Conservation (phyloP, 2,329 filamentous ascomycete species). For the Colletotrichum brevisporum region DNA sequence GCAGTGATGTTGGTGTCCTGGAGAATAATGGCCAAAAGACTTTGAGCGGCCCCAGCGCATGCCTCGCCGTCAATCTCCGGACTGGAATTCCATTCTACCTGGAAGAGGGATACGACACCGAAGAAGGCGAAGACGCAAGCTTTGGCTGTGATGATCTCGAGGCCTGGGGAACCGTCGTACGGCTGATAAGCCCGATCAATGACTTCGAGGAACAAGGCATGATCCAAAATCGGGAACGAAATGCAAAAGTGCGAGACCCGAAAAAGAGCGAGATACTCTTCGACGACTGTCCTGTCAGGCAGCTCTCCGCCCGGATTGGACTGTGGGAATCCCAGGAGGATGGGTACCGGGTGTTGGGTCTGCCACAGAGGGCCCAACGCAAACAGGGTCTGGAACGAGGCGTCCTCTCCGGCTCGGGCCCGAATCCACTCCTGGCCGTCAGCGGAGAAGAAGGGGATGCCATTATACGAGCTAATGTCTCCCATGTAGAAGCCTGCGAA, state of each 20-base stretch:
- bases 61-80: slow-evolving; percentile 55
- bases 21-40: slow-evolving; percentile 57
- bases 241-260: slow-evolving; percentile 54
- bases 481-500: slow-evolving; percentile 64
- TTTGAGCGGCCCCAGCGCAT: slow-evolving; percentile 57
- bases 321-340: slow-evolving; percentile 13
- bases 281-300: slow-evolving; percentile 52
- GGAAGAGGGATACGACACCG: slow-evolving; percentile 51
- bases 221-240: slow-evolving; percentile 65
- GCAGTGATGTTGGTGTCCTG: slow-evolving; percentile 59
- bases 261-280: slow-evolving; percentile 45
- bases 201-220: slow-evolving; percentile 60
- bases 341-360: slow-evolving; percentile 37
- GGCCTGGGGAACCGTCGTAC: slow-evolving; percentile 25
- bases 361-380: slow-evolving; percentile 43
- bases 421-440: slow-evolving; percentile 64
- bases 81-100: slow-evolving; percentile 24
- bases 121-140: slow-evolving; percentile 66
- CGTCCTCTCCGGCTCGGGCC: slow-evolving; percentile 57
- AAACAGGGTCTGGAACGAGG: slow-evolving; percentile 46
- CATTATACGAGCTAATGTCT: slow-evolving; percentile 60
- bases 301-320: slow-evolving; percentile 45
- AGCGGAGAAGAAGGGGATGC: slow-evolving; percentile 63
- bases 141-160: slow-evolving; percentile 53
- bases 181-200: slow-evolving; percentile 60